phyloP scores from a whole-genome alignment of 1,284 basidiomycete species.

The Ganoderma multipileum region DNA sequence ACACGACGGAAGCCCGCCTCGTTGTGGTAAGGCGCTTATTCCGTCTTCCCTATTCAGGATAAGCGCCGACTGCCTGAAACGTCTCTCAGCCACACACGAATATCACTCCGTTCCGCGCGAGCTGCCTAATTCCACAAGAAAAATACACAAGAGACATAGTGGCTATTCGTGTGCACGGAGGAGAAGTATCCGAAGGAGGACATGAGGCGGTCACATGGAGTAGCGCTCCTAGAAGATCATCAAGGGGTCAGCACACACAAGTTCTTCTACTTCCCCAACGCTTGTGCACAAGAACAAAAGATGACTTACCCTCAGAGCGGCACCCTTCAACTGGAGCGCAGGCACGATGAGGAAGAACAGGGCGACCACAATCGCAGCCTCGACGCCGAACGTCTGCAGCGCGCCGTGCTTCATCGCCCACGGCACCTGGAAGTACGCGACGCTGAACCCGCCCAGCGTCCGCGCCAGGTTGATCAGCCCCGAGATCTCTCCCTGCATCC shows the following conservation, averaged over 20 bases:
- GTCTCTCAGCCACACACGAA: not conserved
- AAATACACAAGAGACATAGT: not conserved
- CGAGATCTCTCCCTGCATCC: conserved; percentile 58
- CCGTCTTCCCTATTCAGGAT: not conserved
- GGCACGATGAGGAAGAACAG: conserved; percentile 62
- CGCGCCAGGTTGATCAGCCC: conserved; percentile 66
- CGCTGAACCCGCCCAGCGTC: conserved; percentile 65
- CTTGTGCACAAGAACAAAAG: no score
- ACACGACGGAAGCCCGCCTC: not conserved
- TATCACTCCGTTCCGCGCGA: not conserved
- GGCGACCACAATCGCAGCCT: conserved; percentile 62
- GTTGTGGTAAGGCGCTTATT: not conserved
- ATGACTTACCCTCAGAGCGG: conserved; percentile 48
- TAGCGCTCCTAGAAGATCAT: conserved; percentile 19
- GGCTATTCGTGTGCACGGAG: not conserved
- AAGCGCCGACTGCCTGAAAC: not conserved
- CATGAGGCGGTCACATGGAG: conserved; percentile 15
- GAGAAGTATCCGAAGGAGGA: not conserved
- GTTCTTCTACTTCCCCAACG: not conserved
- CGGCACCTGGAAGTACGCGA: conserved; percentile 69
- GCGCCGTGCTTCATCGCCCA: conserved; percentile 64
- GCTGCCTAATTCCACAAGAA: not conserved
- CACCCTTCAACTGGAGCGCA: conserved; percentile 55
- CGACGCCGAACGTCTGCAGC: conserved; percentile 62
- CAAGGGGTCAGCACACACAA: not conserved